Conservation (phyloP, 495 filamentous ascomycete species). For the Sordaria brevicollis region DNA sequence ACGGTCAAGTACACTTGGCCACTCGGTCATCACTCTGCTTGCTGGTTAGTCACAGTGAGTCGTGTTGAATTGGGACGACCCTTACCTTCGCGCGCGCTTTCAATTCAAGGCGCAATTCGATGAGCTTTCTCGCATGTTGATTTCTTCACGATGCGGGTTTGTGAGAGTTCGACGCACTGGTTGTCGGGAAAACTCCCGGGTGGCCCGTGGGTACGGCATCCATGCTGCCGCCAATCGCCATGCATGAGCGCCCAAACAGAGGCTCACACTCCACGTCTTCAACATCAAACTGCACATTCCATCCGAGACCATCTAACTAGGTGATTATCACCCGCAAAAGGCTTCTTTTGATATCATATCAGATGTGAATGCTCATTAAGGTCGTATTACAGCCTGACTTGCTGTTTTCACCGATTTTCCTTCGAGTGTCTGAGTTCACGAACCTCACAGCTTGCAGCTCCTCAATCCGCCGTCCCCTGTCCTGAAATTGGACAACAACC, state of each 20-base stretch:
- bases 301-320: neutral
- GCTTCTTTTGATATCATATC: neutral
- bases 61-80: neutral
- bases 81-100: neutral
- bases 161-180: neutral
- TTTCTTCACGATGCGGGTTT: neutral
- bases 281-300: neutral
- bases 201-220: neutral
- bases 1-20: neutral
- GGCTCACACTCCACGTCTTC: neutral
- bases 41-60: neutral
- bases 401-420: neutral
- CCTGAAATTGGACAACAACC: neutral
- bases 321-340: neutral
- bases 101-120: neutral
- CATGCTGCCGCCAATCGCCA: no score
- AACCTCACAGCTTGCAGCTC: neutral
- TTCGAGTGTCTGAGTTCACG: neutral
- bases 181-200: neutral
- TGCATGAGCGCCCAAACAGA: neutral
- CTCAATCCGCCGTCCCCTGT: neutral
- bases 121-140: neutral
- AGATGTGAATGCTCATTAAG: no score
- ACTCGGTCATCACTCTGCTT: neutral
- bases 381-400: no score